phyloP scores from a whole-genome alignment of 169 alveolate genomes.

The Ichthyophthirius multifiliis region DNA sequence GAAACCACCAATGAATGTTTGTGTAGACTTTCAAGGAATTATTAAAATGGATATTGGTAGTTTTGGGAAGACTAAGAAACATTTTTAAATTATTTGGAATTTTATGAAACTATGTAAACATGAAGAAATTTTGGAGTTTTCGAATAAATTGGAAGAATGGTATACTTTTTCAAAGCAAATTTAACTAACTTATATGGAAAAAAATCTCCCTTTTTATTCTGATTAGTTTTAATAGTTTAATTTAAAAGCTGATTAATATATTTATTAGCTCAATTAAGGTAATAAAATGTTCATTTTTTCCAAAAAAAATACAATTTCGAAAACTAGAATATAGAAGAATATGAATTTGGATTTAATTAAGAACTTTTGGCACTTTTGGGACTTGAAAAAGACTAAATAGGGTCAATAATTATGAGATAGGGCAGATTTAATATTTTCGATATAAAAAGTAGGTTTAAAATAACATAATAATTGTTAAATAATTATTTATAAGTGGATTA shows the following conservation, averaged over 20 bases:
- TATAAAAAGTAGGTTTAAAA: not conserved
- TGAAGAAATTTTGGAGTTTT: not conserved
- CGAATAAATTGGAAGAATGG: not conserved
- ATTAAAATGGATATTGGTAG: not conserved
- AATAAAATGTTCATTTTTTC: not conserved
- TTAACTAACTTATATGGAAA: not conserved
- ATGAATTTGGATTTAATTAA: not conserved
- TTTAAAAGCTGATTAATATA: not conserved
- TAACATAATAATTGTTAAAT: not conserved
- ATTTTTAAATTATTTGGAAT: not conserved
- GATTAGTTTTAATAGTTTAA: not conserved
- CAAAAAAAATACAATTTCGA: not conserved
- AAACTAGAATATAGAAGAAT: not conserved
- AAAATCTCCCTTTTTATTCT: not conserved
- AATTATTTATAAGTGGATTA: not conserved
- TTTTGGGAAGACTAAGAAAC: not conserved
- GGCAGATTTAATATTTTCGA: not conserved
- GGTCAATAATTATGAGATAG: not conserved
- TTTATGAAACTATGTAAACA: not conserved
- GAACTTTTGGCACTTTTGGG: not conserved
- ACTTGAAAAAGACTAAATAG: not conserved
- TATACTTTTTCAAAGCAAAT: not conserved
- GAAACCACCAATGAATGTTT: conserved; percentile 4
- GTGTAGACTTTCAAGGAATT: not conserved
- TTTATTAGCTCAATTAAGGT: not conserved